These are phyloP conservation scores for Ascochyta viciae-villosae DNA, from an alignment of 2,329 filamentous ascomycete species.

Conservation along the genomic window DNA sequence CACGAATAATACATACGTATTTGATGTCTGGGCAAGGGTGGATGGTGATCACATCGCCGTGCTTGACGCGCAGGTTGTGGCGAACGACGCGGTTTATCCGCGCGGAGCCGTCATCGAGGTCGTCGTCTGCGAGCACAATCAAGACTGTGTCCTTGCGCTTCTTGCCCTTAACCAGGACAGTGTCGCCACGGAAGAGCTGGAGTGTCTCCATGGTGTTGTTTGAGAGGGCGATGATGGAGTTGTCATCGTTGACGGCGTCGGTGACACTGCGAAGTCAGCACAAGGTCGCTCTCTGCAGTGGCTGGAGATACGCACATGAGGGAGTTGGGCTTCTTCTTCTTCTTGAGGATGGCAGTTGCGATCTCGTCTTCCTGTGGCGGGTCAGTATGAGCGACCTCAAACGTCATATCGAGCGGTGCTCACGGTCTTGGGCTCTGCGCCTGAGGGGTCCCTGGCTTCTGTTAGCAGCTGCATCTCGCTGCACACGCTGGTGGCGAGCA, in stretches of 20 bases:
- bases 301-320: slow-evolving; percentile 74
- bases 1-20: slow-evolving; percentile 74
- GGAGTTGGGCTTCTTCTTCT: slow-evolving; percentile 99
- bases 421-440: slow-evolving; percentile 85
- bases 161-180: slow-evolving; percentile 97
- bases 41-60: slow-evolving; percentile 96
- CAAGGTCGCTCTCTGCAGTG: background rate
- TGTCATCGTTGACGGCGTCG: slow-evolving; percentile 98
- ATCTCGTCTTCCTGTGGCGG: slow-evolving; percentile 79
- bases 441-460: slow-evolving; percentile 77
- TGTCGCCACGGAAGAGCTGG: slow-evolving; percentile 98
- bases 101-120: slow-evolving; percentile 95
- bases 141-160: slow-evolving; percentile 99
- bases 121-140: slow-evolving; percentile 96
- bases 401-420: slow-evolving; percentile 21
- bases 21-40: slow-evolving; percentile 99
- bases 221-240: slow-evolving; percentile 97
- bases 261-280: slow-evolving; percentile 74
- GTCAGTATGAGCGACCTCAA: slow-evolving; percentile 38
- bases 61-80: slow-evolving; percentile 98
- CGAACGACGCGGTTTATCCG: slow-evolving; percentile 98
- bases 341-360: slow-evolving; percentile 96
- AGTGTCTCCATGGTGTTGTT: slow-evolving; percentile 99
- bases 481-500: slow-evolving; percentile 17
- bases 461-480: slow-evolving; percentile 50